Base-by-base conservation (phyloP, 352 stramenopile genomes). In the Aphanomyces stellatus region DNA sequence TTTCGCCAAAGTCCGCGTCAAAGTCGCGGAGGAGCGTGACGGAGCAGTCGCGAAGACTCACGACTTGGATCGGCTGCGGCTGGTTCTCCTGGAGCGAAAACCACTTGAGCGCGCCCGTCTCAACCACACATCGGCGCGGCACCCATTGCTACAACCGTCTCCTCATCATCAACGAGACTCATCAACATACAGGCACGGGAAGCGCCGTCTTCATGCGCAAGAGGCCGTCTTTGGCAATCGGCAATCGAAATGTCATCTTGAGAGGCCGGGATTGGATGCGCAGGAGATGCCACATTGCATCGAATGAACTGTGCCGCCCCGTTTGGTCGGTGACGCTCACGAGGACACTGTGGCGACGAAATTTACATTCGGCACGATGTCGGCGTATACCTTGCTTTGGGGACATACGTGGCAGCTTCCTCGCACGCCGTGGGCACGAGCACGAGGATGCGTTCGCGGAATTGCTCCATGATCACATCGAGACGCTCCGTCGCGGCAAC, bases 91-190 rank as follows among this genome's bases (percentile, higher is more conserved):
- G 60, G 15, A 67, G 30, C 31, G 60, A 17, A 24, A 17, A 67
- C 31, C 34, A 35, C 11, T 17, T n/a, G 8, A 67, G 25, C n/a
- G 19, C 10, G 4, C 19, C 37, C 7, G 8, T 2, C 4, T 8
- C 37, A 53, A 30, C 19, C 8, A 33, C 42, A 37, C 37, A 57
- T 19, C n/a, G n/a, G 8, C 60, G 40, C 17, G 60, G 43, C 8
- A 67, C 60, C 60, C 60, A 67, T 67, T 67, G 60, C 60, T 67
- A 67, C 42, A 40, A 19, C 3, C 19, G 3, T 30, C 27, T 62
- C 5, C 4, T 19, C 43, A 35, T 8, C 28, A 57, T 17, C 3
- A 22, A 46, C n/a, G 31, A 53, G 19, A 2, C 13, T 48, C 15
- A 1, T 53, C 13, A 6, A 56, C 28, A n/a, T 67, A 67, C 60